Conservation (phyloP, 2,329 filamentous ascomycete species). For the Aspergillus versicolor region DNA sequence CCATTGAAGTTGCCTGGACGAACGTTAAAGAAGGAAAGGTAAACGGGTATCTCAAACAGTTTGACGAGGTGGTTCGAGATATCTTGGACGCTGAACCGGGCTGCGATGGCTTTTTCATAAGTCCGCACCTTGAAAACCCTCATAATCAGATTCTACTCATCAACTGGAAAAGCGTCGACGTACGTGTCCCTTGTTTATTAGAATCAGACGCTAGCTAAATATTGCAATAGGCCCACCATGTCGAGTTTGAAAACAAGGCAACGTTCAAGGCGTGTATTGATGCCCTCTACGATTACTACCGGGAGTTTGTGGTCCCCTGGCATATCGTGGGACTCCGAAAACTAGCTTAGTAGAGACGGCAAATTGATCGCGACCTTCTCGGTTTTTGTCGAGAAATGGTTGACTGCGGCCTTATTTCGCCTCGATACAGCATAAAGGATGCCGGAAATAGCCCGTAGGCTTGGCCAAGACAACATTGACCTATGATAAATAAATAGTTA, state of each 20-base stretch:
- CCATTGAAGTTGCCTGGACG: background rate
- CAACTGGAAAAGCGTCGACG: background rate
- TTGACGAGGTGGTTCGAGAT: background rate
- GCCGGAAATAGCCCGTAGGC: too few relatives aligned
- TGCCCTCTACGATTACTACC: background rate
- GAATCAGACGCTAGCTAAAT: too few relatives aligned
- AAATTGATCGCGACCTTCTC: too few relatives aligned
- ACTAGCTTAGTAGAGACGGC: too few relatives aligned
- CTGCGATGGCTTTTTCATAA: background rate
- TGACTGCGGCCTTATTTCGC: too few relatives aligned
- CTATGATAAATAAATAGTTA: too few relatives aligned
- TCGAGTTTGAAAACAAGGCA: background rate
- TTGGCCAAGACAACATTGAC: too few relatives aligned
- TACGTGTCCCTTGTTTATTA: background rate
- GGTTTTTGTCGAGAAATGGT: too few relatives aligned
- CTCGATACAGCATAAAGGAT: too few relatives aligned
- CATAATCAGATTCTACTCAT: background rate
- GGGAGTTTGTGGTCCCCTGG: background rate
- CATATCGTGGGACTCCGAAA: background rate
- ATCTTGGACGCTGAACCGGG: background rate
- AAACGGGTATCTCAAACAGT: background rate
- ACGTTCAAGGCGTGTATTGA: background rate
- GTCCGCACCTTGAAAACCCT: background rate
- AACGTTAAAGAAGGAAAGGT: background rate
- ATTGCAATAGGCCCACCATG: background rate